Evolutionary conservation across 208 protist genomes (phyloP), one percentile per base, ranked within the genome.

Genomic region (Acanthamoeba triangularis): DNA sequence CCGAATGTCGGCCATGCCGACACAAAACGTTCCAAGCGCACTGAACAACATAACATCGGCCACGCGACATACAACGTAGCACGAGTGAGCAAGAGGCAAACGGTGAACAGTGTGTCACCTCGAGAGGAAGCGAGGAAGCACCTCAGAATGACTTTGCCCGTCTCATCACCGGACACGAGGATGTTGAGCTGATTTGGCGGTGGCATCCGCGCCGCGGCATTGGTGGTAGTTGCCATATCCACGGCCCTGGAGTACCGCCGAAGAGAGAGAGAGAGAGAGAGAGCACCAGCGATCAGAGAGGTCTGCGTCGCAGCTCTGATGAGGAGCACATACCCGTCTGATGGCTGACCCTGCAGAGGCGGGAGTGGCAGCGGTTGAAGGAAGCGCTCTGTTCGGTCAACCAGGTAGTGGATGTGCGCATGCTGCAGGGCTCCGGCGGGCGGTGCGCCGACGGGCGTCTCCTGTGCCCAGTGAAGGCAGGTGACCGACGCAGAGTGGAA

Each of bases 401-500:
- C 23, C 20, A 93, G 41, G 41, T 76, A 93, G 54, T 93, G 54
- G 33, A 67, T 69, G 41, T 74, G 61, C 25, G 87, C 7, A 6
- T 52, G 6, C 59, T 74, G 44, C 59, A 56, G 10, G 5, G 74
- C 59, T 16, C 84, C 54, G 20, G 11, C 16, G 18, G 28, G 37
- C 59, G 54, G 37, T 35, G 37, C 41, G 44, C n/a, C 63, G 23
- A 93, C 18, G 87, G n/a, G 54, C 13, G 63, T 47, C 41, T 93
- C 54, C 61, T 93, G 87, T 18, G 87, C 47, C 87, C 87, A 93
- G 63, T 67, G 47, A 8, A 93, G 87, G n/a, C 61, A 67, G 87
- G 87, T 93, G 59, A 93, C 28, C 23, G 87, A 25, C 25, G 87
- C 54, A 13, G 61, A 54, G 61, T 93, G 87, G 28, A 93, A 44